These are phyloP conservation scores for Gossypium raimondii DNA, from an alignment of 345 rosid genomes.

Conservation along the genomic window DNA sequence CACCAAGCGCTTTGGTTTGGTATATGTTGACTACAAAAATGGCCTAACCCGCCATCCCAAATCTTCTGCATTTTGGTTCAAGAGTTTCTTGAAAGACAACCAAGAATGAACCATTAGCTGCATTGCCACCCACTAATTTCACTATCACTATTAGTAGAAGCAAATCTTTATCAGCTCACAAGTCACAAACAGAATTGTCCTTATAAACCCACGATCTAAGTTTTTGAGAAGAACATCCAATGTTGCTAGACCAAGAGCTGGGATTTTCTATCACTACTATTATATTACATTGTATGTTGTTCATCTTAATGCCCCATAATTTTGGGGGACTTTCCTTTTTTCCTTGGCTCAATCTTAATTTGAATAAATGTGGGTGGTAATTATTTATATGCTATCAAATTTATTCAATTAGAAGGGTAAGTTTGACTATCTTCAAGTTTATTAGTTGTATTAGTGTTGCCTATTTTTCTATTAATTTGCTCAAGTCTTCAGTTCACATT, in stretches of 20 bases:
- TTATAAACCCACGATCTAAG: no score
- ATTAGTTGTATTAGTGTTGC: no score
- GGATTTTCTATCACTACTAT: no score
- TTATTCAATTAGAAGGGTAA: not conserved
- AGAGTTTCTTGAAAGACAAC: slow-evolving; percentile 50
- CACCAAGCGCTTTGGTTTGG: slow-evolving; percentile 78
- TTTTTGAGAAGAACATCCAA: no score
- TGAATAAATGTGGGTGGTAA: not conserved
- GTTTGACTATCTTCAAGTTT: no score
- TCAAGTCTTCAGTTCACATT: no score
- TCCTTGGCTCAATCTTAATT: not conserved
- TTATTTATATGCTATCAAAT: not conserved
- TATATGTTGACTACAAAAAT: slow-evolving; percentile 79
- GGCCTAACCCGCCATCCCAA: slow-evolving; percentile 75
- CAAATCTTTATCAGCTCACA: no score
- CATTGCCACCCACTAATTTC: not conserved
- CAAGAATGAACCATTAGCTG: slow-evolving; percentile 19
- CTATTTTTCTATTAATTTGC: no score
- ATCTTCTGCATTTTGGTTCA: slow-evolving; percentile 88
- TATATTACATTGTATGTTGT: not conserved
- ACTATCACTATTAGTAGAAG: no score
- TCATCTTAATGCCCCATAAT: not conserved
- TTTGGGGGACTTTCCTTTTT: not conserved
- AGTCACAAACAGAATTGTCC: no score
- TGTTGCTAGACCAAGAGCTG: no score